phyloP scores from a whole-genome alignment of 1,139 yeast species.

The Scheffersomyces illinoinensis region DNA sequence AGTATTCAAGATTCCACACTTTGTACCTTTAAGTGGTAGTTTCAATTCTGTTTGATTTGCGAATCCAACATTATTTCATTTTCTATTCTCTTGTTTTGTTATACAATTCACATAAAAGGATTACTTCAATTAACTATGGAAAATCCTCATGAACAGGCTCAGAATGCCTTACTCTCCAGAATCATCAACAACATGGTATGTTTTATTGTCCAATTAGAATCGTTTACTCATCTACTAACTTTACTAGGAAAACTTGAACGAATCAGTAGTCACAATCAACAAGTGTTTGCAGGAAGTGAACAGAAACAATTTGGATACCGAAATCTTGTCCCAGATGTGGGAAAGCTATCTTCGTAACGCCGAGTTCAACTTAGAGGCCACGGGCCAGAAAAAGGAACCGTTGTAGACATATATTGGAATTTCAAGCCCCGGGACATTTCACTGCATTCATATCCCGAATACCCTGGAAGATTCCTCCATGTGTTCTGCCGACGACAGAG shows the following conservation, averaged over 20 bases:
- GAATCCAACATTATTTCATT: background rate
- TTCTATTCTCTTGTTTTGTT: too few species aligned
- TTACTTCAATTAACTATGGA: constrained; percentile 50
- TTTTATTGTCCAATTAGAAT: constrained; percentile 9
- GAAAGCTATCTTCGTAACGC: constrained; percentile 73
- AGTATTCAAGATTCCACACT: background rate
- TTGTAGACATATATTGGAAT: constrained; percentile 22
- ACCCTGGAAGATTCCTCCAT: background rate
- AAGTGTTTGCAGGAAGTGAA: constrained; percentile 61
- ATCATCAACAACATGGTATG: constrained; percentile 75
- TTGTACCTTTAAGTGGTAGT: background rate
- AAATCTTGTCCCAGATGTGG: constrained; percentile 79
- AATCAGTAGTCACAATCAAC: constrained; percentile 67
- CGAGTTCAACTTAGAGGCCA: constrained; percentile 70
- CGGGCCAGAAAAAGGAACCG: constrained; percentile 64
- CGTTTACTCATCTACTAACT: constrained; percentile 6
- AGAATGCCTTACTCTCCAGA: constrained; percentile 73
- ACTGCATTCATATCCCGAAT: background rate
- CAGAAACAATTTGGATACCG: constrained; percentile 68
- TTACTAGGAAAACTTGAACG: constrained; percentile 65
- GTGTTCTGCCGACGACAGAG: background rate
- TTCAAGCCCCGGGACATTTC: background rate
- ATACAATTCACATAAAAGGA: background rate
- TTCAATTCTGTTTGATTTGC: background rate
- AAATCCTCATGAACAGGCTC: constrained; percentile 88